These are phyloP conservation scores for Tolypocladium ophioglossoides DNA, from an alignment of 2,329 filamentous ascomycete species.

Conservation along the genomic window DNA sequence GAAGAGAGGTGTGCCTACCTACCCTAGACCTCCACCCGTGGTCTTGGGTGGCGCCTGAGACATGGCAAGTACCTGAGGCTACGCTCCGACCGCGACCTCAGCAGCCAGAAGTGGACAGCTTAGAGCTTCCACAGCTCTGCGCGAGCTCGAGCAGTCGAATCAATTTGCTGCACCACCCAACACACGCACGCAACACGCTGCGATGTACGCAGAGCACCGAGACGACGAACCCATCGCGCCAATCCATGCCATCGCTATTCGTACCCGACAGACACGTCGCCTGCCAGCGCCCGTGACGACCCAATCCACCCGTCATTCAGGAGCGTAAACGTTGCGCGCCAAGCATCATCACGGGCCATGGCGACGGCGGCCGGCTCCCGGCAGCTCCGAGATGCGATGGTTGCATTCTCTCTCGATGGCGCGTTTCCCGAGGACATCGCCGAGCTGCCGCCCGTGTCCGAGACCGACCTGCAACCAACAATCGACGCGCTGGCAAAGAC, in stretches of 20 bases:
- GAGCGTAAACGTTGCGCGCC: neutral
- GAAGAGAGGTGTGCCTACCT: too few species aligned
- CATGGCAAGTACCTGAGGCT: neutral
- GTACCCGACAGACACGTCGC: neutral
- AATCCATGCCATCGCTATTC: neutral
- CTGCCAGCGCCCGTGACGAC: neutral
- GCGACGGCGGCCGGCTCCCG: conserved; percentile 16
- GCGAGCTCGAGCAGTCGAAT: neutral
- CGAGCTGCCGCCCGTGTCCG: conserved; percentile 25
- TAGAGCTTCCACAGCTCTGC: neutral
- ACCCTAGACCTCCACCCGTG: too few species aligned
- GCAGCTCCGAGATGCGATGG: conserved; percentile 27
- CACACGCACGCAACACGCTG: neutral
- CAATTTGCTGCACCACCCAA: neutral
- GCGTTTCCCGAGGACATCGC: conserved; percentile 29
- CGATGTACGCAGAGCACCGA: neutral
- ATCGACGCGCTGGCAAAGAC: conserved; percentile 26
- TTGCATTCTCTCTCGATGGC: conserved; percentile 28
- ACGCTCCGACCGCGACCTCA: conserved; percentile 1
- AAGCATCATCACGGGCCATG: conserved; percentile 13
- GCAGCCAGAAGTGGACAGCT: conserved; percentile 2
- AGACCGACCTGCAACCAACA: conserved; percentile 26
- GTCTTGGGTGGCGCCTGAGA: neutral
- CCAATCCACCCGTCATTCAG: neutral
- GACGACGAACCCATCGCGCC: neutral